Conservation (phyloP, 177 flowering plant genomes). For the Telopea speciosissima region DNA sequence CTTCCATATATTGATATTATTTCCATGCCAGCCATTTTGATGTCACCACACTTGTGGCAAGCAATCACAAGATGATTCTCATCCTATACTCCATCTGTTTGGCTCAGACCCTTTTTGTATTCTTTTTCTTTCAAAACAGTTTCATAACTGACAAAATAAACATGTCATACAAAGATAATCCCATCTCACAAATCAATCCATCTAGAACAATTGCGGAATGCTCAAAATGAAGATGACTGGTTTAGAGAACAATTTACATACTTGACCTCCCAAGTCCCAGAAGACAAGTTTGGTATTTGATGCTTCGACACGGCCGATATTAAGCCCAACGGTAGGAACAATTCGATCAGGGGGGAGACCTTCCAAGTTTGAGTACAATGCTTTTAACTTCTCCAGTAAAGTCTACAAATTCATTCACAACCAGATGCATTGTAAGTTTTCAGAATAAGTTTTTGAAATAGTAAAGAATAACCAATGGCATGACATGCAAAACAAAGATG, state of each 20-base stretch:
- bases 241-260: slow-evolving; percentile 16
- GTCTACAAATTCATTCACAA: slow-evolving; percentile 32
- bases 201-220: background rate
- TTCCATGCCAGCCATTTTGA: background rate
- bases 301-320: slow-evolving; percentile 69
- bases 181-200: background rate
- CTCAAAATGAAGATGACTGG: background rate
- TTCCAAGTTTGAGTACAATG: slow-evolving; percentile 54
- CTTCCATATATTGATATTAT: background rate
- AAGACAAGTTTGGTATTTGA: slow-evolving; percentile 65
- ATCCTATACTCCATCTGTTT: too few species aligned
- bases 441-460: background rate
- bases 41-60: too few species aligned
- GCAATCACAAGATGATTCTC: too few species aligned
- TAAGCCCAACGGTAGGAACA: slow-evolving; percentile 81
- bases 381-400: slow-evolving; percentile 66
- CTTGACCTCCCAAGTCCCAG: slow-evolving; percentile 92
- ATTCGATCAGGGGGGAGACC: slow-evolving; percentile 82
- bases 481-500: background rate
- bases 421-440: background rate
- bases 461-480: background rate
- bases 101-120: too few species aligned
- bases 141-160: too few species aligned
- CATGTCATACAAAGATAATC: background rate
- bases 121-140: too few species aligned